Base-by-base conservation (phyloP, 2,329 filamentous ascomycete genomes). In the Epicoccum nigrum region DNA sequence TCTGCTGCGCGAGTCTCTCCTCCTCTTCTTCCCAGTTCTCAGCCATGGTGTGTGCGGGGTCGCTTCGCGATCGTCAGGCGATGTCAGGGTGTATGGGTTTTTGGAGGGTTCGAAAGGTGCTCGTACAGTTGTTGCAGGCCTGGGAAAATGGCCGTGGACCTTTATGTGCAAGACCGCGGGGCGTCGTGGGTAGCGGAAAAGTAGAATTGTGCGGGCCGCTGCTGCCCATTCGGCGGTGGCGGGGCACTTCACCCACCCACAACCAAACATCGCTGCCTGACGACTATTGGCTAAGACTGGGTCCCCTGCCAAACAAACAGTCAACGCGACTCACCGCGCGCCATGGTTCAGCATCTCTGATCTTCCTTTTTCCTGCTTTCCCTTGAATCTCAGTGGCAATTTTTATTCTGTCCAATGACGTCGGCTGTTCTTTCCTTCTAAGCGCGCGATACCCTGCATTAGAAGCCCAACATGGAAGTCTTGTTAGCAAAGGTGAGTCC, bases 1-100 rank as follows among this genome's bases (percentile, higher is more conserved):
- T 58, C 80, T 92, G 89, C 66, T 86, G 86, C 56, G 89, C 84
- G 74, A 96, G 85, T 73, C 90, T 76, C 60, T 83, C 88, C 67
- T 92, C 88, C 80, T 96, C 91, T 78, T 97, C 92, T 90, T 94
- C 97, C 57, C 92, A 96, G 75, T 91, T 89, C 75, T 92, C 86
- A 66, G 92, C 88, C 92, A 96, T 96, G 45, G 51, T 65, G 69
- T 43, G 49, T 54, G 58, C 61, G 59, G 46, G 62, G 60, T 51
- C 43, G 45, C 44, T 45, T 50, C 33, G 45, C 42, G 46, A 23
- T 33, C 47, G 44, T 41, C 19, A 45, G 42, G 45, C 33, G 46
- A 46, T 17, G 39, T 42, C 34, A 37, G 17, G 50, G 20, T 44
- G 25, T 33, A 19, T 11, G 17, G 45, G 55, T 34, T 51, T 55